Evolutionary conservation across 2,329 filamentous ascomycete genomes (phyloP), one percentile per base, ranked within the genome.

Genomic region (Helotiales sp.): DNA sequence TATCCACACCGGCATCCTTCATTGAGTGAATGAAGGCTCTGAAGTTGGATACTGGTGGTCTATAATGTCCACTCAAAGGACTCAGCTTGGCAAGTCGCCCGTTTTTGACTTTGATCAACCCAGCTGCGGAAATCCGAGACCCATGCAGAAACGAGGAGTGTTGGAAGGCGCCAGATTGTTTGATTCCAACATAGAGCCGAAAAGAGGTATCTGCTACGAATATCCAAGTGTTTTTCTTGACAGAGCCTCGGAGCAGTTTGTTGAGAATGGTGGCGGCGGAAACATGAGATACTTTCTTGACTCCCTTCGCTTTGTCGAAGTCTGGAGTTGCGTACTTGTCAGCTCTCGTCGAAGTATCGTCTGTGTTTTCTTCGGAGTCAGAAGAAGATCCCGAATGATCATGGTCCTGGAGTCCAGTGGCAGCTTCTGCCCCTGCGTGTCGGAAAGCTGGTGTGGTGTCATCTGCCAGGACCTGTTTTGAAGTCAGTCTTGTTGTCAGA

Each of bases 191-290:
- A 77, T 97, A 97, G 0, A 97, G 83, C 0, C 92, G 88, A 77
- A 94, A 96, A 0, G 87, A 90, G 0, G 92, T 95, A 79, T 97
- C 93, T 26, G 91, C 91, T 7, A 94, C 93, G 74, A 97, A 97
- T 71, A 97, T 96, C 94, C 94, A 97, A 4, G 92, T 96, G 75
- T 95, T 94, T 70, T 93, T 93, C 78, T 89, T 91, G 45, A 93
- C 91, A 0, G 91, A 89, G 70, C 92, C 91, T 68, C 92, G 87
- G 17, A 96, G 83, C 6, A 97, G 83, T 70, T 91, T 91, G 78
- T 96, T 93, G 77, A 95, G 86, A 3, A 97, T 84, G 0, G 90
- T 89, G 0, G 90, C 87, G 1, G 91, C 87, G 5, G 87, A 91
- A 2, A 93, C 82, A 74, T 93, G 88, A 57, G 85, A 87, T 64